Evolutionary conservation across 768 basidiomycete species (phyloP), one percentile per base, ranked within the genome.

Genomic region (Lyophyllum atratum): DNA sequence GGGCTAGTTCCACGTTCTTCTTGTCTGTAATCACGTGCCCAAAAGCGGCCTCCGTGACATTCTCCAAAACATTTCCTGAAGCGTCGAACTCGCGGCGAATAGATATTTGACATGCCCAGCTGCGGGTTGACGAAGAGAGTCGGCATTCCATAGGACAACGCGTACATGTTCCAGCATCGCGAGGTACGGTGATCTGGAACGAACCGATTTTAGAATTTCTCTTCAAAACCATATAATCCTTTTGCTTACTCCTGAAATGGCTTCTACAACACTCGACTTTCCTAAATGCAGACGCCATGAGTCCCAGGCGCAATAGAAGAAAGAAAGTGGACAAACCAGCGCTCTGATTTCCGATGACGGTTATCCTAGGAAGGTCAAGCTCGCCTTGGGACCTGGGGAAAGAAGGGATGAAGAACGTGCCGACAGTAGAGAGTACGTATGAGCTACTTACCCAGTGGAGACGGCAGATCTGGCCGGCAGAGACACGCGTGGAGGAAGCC

Each of bases 271-370:
- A 43, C 73, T 75, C 1, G 76, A 78, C 61, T 79, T 79, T 3
- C 76, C 70, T 70, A 33, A 39, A 39, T n/a, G n/a, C 8, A 8
- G 3, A 5, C 26, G 15, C 21, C 19, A 5, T 7, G 11, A 45
- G 12, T 7, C 29, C 19, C 21, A 45, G 21, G 6, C 15, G 9
- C 8, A 12, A 47, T 49, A 43, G 0, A 7, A 21, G 12, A 11
- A 0, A 15, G 15, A 37, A 12, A 22, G 37, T 37, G 17, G 12
- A 58, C 55, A 25, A 14, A 71, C 80, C 83, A 7, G 80, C 79
- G 47, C 75, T 77, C 64, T 84, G 83, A 43, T 80, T 81, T 14
- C 82, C 82, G 37, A 82, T 80, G 40, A 82, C 79, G 19, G 76
- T 76, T 43, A 83, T 78, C 8, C 79, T 68, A 8, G 82, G 80